Percentiles rank a stretch among this genome's conserved stretches.
These are phyloP conservation scores for Alternaria sp. DNA, from an alignment of 2,329 filamentous ascomycete genomes.

Conservation along the genomic window DNA sequence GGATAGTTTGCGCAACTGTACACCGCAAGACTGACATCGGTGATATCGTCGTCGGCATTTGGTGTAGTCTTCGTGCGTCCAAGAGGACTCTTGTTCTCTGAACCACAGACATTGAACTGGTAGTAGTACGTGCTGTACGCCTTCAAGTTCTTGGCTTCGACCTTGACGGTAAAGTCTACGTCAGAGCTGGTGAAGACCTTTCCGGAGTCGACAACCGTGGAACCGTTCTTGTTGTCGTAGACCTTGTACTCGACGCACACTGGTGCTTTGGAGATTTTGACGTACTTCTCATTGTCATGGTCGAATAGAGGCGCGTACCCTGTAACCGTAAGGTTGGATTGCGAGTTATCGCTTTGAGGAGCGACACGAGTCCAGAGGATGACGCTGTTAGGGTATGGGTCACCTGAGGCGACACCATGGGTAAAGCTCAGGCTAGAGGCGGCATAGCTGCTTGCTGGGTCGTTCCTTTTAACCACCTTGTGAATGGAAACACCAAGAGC, in stretches of 20 bases:
- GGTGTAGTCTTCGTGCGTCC: slow-evolving; percentile 77
- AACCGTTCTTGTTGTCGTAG: slow-evolving; percentile 58
- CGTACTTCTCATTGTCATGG: slow-evolving; percentile 62
- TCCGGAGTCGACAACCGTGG: slow-evolving; percentile 62
- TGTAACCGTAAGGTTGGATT: slow-evolving; percentile 60
- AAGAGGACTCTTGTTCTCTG: slow-evolving; percentile 67
- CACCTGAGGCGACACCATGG: slow-evolving; percentile 58
- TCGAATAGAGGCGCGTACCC: slow-evolving; percentile 64
- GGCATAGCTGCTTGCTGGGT: slow-evolving; percentile 32
- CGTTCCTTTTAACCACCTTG: slow-evolving; percentile 65
- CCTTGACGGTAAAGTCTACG: slow-evolving; percentile 73
- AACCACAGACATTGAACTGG: slow-evolving; percentile 73
- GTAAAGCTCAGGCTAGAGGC: slow-evolving; percentile 42
- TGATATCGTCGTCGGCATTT: slow-evolving; percentile 62
- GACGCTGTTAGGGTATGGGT: slow-evolving; percentile 54
- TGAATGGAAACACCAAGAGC: slow-evolving; percentile 70
- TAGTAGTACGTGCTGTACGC: slow-evolving; percentile 74
- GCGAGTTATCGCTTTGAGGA: slow-evolving; percentile 52
- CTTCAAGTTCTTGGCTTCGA: slow-evolving; percentile 69
- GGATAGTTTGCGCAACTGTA: slow-evolving; percentile 71
- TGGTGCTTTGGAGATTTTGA: slow-evolving; percentile 64
- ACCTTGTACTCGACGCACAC: slow-evolving; percentile 74
- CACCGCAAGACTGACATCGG: slow-evolving; percentile 69
- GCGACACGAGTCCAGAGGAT: slow-evolving; percentile 47
- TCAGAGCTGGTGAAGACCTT: slow-evolving; percentile 74